Base-by-base conservation (phyloP, 2,329 filamentous ascomycete genomes). In the Talaromyces verruculosus region DNA sequence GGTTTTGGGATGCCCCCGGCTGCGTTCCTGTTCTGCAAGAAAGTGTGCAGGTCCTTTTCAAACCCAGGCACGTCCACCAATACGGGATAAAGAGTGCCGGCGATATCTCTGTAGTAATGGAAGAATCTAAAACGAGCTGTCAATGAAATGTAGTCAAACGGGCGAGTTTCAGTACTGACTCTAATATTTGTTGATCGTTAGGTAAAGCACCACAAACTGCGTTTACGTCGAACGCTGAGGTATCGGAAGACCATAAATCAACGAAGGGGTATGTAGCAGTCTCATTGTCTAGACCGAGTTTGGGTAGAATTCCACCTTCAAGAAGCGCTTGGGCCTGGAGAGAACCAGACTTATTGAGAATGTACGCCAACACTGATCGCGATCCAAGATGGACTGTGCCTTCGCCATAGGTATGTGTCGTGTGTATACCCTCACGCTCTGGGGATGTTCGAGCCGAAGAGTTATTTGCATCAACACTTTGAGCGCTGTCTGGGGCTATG, bases 211-310 rank as follows among this genome's bases (percentile, higher is more conserved):
- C 85, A 41, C 84, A 85, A 1, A 89, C 80, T 62, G 87, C 85
- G 65, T 80, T 83, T 5, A 87, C 81, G 70, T 87, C 83, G 67
- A 84, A 81, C 5, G 85, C 79, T 1, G 84, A 86, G 60, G 84
- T 85, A 65, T 88, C 85, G 1, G 85, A 85, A 5, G 87, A 87
- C 86, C 86, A 89, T 2, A 89, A 76, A 71, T 88, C 87, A 33
- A 89, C 85, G 70, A 89, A 89, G 6, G 87, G 87, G 71, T 89
- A 89, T 8, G 86, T 88, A 3, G 85, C 85, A 43, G 84, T 86
- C 71, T 88, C 86, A 69, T 89, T 88, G 71, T 88, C 87, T 39
- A 89, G 79, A 2, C 87, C 87, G 65, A 89, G 82, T 64, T 88
- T 84, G 0, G 87, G 86, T 25, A 89, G 75, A 69, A 89, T 86